These are phyloP conservation scores for Chaetothyriales sp. DNA, from an alignment of 2,329 filamentous ascomycete genomes.

Conservation along the genomic window DNA sequence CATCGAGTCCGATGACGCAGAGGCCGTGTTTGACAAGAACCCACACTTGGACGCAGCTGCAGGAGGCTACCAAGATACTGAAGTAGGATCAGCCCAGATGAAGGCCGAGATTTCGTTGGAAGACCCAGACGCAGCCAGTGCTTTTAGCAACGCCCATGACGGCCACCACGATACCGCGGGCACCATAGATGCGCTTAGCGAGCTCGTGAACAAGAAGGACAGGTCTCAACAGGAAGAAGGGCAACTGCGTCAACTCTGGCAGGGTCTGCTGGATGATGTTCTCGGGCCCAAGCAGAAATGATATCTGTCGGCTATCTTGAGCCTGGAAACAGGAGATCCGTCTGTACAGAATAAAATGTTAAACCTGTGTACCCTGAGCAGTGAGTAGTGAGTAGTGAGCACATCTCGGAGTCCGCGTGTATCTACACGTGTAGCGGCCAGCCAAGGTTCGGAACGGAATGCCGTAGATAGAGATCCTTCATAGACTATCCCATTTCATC, in stretches of 20 bases:
- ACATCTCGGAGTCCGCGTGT: not conserved
- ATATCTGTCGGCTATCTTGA: not conserved
- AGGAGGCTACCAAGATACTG: constrained; percentile 17
- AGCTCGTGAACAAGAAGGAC: constrained; percentile 31
- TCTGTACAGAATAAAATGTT: not conserved
- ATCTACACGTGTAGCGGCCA: not conserved
- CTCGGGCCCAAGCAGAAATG: not conserved
- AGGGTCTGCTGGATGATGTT: constrained; percentile 36
- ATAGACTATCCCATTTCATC: not conserved
- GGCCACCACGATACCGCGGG: constrained; percentile 35
- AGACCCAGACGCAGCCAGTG: constrained; percentile 30
- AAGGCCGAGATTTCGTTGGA: constrained; percentile 38
- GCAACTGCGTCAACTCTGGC: constrained; percentile 30
- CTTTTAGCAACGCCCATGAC: constrained; percentile 45
- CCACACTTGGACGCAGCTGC: constrained; percentile 16
- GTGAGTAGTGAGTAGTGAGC: no score
- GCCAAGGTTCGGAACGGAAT: not conserved
- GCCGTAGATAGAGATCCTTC: not conserved
- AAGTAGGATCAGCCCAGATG: constrained; percentile 28
- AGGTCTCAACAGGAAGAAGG: constrained; percentile 23
- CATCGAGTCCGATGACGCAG: constrained; percentile 19
- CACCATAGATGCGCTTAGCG: constrained; percentile 38
- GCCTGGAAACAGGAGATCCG: not conserved
- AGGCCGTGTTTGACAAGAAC: constrained; percentile 13
- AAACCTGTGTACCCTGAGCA: not conserved